Conservation (phyloP, 228 moss, liverwort and hornwort genomes). For the Sphagnum magellanicum region DNA sequence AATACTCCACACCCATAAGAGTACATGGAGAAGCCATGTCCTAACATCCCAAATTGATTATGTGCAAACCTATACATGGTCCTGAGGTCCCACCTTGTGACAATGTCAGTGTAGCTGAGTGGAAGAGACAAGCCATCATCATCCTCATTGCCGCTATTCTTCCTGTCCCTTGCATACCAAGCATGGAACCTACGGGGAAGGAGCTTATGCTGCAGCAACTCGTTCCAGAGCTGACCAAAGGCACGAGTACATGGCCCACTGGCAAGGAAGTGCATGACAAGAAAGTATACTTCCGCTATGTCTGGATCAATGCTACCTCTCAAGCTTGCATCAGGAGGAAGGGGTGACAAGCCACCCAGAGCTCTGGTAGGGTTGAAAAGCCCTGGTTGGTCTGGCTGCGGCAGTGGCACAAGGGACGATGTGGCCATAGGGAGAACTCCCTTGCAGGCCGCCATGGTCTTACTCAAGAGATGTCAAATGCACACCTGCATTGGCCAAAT, state of each 20-base stretch:
- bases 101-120: conserved; percentile 65
- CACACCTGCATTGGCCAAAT: no score
- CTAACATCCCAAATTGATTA: no score
- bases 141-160: conserved; percentile 61
- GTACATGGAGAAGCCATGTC: no score
- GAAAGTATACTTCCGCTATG: conserved; percentile 81
- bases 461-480: conserved; percentile 3
- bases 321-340: neutral
- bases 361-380: conserved; percentile 7
- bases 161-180: conserved; percentile 56
- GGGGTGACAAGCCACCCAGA: conserved; percentile 6
- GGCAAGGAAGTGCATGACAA: conserved; percentile 92
- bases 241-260: conserved; percentile 83
- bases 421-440: conserved; percentile 25
- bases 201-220: conserved; percentile 79
- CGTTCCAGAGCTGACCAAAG: conserved; percentile 78
- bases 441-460: conserved; percentile 47
- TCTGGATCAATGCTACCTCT: conserved; percentile 50
- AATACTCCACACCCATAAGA: no score
- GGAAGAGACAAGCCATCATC: conserved; percentile 87
- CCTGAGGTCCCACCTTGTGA: conserved; percentile 40
- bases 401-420: conserved; percentile 15
- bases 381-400: conserved; percentile 21
- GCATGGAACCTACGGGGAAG: conserved; percentile 88
- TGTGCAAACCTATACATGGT: neutral